These are phyloP conservation scores for Acacia confusa DNA, from an alignment of 306 rosid genomes.

Conservation along the genomic window DNA sequence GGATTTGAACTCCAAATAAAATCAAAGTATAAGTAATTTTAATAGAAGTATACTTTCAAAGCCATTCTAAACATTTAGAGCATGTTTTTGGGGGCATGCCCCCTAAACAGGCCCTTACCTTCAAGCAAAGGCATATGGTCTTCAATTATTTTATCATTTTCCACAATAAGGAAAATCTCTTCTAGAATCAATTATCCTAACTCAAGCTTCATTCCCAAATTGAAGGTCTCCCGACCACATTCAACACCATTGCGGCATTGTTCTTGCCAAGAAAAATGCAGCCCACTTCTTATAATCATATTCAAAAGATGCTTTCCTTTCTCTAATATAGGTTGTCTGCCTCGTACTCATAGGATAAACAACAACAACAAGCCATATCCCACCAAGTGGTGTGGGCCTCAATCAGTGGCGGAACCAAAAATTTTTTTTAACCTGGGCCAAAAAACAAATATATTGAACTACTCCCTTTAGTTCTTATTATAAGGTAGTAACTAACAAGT, in stretches of 20 bases:
- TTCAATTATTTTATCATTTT: not conserved
- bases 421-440: too few species aligned
- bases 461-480: too few species aligned
- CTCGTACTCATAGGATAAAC: too few species aligned
- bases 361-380: too few species aligned
- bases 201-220: not conserved
- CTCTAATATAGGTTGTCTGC: not conserved
- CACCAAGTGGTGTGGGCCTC: too few species aligned
- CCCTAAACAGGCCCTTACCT: not conserved
- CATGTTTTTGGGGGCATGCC: too few species aligned
- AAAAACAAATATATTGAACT: too few species aligned
- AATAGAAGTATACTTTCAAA: not conserved
- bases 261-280: not conserved
- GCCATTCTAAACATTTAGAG: not conserved
- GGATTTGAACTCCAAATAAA: not conserved
- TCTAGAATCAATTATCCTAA: not conserved
- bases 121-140: not conserved
- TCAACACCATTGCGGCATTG: not conserved
- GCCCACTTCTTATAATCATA: constrained; percentile 4
- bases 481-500: too few species aligned
- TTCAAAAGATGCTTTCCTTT: not conserved
- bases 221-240: constrained; percentile 8
- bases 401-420: too few species aligned
- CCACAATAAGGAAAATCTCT: not conserved
- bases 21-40: not conserved